These are phyloP conservation scores for Eragrostis curvula DNA, from an alignment of 176 grass and related monocot genomes.

Conservation along the genomic window DNA sequence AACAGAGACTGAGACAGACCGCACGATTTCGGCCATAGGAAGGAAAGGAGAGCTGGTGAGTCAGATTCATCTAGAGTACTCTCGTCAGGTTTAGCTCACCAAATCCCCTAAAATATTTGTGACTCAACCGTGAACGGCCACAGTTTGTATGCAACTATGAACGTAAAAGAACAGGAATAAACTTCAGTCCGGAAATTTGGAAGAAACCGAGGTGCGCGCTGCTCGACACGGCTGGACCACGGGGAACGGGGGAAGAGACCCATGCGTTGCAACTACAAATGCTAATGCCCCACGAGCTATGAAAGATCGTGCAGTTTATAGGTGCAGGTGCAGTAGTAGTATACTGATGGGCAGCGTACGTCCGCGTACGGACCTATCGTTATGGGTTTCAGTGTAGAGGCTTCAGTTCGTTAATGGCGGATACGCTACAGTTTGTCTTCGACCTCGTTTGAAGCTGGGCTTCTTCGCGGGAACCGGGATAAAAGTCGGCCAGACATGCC, in stretches of 20 bases:
- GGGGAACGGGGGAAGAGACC: background rate
- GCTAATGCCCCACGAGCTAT: background rate
- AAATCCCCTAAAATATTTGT: no score
- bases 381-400: conserved; percentile 20
- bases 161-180: background rate
- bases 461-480: no score
- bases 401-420: background rate
- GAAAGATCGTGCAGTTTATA: background rate
- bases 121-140: no score
- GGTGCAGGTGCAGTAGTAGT: background rate
- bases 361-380: background rate
- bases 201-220: background rate
- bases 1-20: background rate
- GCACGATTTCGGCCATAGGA: background rate
- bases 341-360: background rate
- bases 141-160: no score
- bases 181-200: background rate
- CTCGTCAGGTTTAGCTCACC: background rate
- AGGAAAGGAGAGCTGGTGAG: background rate
- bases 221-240: background rate
- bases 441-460: background rate
- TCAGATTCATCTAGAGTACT: background rate
- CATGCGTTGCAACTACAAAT: background rate
- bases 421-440: background rate
- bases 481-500: no score